These are phyloP conservation scores for Luzula sylvatica DNA, from an alignment of 176 grass and related monocot species.

Conservation along the genomic window DNA sequence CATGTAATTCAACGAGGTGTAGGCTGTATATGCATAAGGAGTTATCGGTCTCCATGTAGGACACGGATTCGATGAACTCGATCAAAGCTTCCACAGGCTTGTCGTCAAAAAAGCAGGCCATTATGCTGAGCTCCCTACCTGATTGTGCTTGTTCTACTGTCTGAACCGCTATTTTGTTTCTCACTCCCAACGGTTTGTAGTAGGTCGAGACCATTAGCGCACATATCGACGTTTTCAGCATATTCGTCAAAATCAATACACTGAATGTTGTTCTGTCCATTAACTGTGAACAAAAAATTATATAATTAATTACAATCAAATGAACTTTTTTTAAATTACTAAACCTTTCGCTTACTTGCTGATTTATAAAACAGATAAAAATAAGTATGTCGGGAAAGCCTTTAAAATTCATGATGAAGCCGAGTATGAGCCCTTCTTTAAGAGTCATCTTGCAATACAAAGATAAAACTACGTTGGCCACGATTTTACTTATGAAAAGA, in stretches of 20 bases:
- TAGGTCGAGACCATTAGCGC: conserved; percentile 1
- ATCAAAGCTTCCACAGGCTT: conserved; percentile 1
- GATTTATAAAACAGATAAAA: no score
- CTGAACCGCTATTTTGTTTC: neutral
- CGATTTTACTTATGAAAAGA: neutral
- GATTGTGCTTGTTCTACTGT: conserved; percentile 14
- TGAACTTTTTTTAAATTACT: no score
- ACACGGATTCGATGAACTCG: conserved; percentile 15
- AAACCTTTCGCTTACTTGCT: no score
- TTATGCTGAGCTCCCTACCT: conserved; percentile 7
- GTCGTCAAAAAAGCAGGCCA: no score
- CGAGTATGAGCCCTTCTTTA: conserved; percentile 4
- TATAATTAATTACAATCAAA: no score
- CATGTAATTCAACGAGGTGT: conserved; percentile 23
- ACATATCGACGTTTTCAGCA: neutral
- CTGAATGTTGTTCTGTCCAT: neutral
- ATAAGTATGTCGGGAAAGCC: conserved; percentile 20
- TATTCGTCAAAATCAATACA: neutral
- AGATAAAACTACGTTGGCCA: neutral
- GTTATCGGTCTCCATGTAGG: neutral
- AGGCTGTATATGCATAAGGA: conserved; percentile 20
- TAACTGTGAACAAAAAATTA: no score
- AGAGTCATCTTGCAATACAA: neutral
- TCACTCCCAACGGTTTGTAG: conserved; percentile 16
- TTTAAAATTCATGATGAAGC: conserved; percentile 25